These are phyloP conservation scores for Fusarium coffeatum DNA, from an alignment of 2,329 filamentous ascomycete species.

Conservation along the genomic window DNA sequence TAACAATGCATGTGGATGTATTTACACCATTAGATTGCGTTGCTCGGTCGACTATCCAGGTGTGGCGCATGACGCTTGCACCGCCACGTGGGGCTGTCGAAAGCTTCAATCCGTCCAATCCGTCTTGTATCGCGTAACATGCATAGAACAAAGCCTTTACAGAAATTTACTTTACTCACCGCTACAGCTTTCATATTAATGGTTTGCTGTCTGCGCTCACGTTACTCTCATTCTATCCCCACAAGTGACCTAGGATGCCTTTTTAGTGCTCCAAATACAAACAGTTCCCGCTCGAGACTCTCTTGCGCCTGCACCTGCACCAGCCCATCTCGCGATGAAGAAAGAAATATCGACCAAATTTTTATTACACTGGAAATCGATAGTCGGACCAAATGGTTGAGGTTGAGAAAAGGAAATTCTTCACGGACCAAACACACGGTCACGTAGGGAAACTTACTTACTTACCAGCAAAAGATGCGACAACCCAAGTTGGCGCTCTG, in stretches of 20 bases:
- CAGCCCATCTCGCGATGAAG: conserved; percentile 51
- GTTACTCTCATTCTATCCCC: not conserved
- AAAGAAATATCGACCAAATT: conserved; percentile 43
- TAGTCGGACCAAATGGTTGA: conserved; percentile 55
- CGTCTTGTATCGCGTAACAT: conserved; percentile 23
- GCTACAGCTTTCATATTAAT: conserved; percentile 13
- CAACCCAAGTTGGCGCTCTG: conserved; percentile 45
- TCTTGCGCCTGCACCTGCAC: conserved; percentile 30
- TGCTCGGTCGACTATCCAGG: conserved; percentile 47
- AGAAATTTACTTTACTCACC: conserved; percentile 13
- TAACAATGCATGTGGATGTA: not conserved
- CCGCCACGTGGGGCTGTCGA: conserved; percentile 45
- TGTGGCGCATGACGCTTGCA: conserved; percentile 44
- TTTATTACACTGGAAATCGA: conserved; percentile 47
- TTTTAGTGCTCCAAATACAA: conserved; percentile 23
- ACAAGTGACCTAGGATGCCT: conserved; percentile 29
- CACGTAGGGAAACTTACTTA: conserved; percentile 51
- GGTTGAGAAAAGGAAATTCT: conserved; percentile 35
- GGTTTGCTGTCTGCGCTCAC: conserved; percentile 1
- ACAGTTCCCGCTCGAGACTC: conserved; percentile 38
- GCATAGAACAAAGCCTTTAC: conserved; percentile 10
- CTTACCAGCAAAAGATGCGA: conserved; percentile 41
- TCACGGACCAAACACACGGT: conserved; percentile 50
- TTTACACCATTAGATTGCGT: conserved; percentile 43
- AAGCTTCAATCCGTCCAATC: conserved; percentile 43